phyloP scores from a whole-genome alignment of 1,284 basidiomycete species.

The Meira nashicola region DNA sequence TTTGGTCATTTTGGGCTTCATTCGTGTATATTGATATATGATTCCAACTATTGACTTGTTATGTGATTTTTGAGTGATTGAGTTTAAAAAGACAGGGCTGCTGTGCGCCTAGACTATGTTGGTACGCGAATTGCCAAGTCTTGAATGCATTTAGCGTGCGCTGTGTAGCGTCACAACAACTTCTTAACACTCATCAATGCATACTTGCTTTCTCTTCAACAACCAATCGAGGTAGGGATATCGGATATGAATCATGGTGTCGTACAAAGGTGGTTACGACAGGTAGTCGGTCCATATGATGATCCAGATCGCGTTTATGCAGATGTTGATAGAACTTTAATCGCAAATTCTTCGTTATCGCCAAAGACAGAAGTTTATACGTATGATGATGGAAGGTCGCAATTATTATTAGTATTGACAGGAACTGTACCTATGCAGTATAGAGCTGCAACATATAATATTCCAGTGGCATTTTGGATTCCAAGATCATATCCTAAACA shows the following conservation, averaged over 20 bases:
- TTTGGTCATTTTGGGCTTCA: no score
- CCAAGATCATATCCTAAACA: conserved; percentile 54
- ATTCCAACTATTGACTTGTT: no score
- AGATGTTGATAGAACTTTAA: conserved; percentile 67
- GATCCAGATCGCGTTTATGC: conserved; percentile 60
- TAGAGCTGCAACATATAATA: conserved; percentile 77
- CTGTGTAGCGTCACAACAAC: no score
- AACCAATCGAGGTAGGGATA: no score
- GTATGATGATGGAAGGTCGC: conserved; percentile 88
- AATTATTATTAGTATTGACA: conserved; percentile 80
- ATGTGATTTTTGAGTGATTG: no score
- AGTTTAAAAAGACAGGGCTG: no score
- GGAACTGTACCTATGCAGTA: conserved; percentile 85
- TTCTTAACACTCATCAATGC: no score
- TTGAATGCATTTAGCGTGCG: no score
- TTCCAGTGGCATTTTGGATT: conserved; percentile 81
- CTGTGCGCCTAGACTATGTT: no score
- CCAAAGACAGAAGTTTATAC: conserved; percentile 89
- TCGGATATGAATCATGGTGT: conserved; percentile 40
- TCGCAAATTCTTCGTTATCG: conserved; percentile 64
- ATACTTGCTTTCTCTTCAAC: no score
- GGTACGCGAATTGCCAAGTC: no score
- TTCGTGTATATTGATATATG: no score
- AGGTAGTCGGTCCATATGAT: conserved; percentile 57
- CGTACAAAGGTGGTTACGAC: conserved; percentile 45